Conservation (phyloP, 2,329 filamentous ascomycete genomes). For the Trichoderma koningii region DNA sequence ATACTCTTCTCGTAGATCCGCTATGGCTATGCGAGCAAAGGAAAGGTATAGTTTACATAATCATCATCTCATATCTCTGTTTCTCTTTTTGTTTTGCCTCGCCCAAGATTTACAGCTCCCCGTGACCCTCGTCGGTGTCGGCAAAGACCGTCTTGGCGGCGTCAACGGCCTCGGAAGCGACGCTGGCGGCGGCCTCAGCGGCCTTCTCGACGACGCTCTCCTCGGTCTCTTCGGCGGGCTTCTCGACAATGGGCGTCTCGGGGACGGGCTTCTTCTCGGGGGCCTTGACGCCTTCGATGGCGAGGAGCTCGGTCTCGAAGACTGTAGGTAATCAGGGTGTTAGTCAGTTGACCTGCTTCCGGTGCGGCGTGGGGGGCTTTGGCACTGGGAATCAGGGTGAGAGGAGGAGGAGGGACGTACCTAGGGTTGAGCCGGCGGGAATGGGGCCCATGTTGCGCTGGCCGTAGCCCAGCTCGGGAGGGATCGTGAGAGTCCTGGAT, state of each 20-base stretch:
- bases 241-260: neutral
- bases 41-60: constrained; percentile 22
- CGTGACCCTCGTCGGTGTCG: constrained; percentile 62
- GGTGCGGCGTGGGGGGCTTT: constrained; percentile 24
- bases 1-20: constrained; percentile 7
- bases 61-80: constrained; percentile 11
- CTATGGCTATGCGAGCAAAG: constrained; percentile 26
- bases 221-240: constrained; percentile 20
- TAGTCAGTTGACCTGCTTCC: constrained; percentile 26
- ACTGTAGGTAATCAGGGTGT: constrained; percentile 49
- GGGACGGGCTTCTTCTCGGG: constrained; percentile 34
- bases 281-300: constrained; percentile 69
- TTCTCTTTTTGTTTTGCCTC: no score
- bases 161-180: constrained; percentile 34
- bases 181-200: constrained; percentile 33
- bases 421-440: constrained; percentile 74
- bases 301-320: constrained; percentile 89
- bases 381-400: neutral
- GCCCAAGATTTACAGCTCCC: constrained; percentile 56
- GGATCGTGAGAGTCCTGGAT: constrained; percentile 76
- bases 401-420: constrained; percentile 47
- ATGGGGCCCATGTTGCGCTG: constrained; percentile 76
- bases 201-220: constrained; percentile 30
- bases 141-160: constrained; percentile 53
- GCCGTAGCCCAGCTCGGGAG: constrained; percentile 84